Evolutionary conservation across 129 eudicot species (phyloP).

Genomic region (Centaurea solstitialis): DNA sequence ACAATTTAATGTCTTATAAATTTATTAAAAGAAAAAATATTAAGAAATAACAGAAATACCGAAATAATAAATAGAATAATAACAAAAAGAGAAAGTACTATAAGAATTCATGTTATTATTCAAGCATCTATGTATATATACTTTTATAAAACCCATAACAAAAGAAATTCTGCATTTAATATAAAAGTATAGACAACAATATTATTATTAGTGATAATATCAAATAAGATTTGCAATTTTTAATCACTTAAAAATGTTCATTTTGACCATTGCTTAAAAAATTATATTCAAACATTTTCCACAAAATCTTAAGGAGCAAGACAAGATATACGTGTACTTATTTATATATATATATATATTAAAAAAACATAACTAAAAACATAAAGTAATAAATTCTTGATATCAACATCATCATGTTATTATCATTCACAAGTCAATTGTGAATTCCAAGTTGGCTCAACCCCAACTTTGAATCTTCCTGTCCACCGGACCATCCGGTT

Average conservation of each 20-base stretch:
- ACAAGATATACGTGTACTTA: background rate
- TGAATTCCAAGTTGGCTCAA: slow-evolving; percentile 39
- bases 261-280: background rate
- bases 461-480: slow-evolving; percentile 32
- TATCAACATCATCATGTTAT: slow-evolving; percentile 9
- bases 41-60: too few relatives aligned
- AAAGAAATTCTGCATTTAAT: too few relatives aligned
- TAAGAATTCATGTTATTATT: too few relatives aligned
- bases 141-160: too few relatives aligned
- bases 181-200: too few relatives aligned
- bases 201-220: background rate
- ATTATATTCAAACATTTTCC: background rate
- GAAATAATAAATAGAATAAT: too few relatives aligned
- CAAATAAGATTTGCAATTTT: background rate
- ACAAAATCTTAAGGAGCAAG: background rate
- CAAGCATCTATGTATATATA: too few relatives aligned
- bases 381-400: background rate
- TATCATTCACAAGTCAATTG: slow-evolving; percentile 5
- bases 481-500: slow-evolving; percentile 39
- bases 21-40: too few relatives aligned
- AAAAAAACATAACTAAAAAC: background rate
- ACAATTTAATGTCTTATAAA: too few relatives aligned
- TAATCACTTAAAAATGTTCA: background rate
- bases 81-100: too few relatives aligned
- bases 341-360: too few relatives aligned